Percentiles rank a stretch among this genome's conserved stretches.
Conservation (phyloP, 768 basidiomycete species). For the Hygrocybe coccinea region DNA sequence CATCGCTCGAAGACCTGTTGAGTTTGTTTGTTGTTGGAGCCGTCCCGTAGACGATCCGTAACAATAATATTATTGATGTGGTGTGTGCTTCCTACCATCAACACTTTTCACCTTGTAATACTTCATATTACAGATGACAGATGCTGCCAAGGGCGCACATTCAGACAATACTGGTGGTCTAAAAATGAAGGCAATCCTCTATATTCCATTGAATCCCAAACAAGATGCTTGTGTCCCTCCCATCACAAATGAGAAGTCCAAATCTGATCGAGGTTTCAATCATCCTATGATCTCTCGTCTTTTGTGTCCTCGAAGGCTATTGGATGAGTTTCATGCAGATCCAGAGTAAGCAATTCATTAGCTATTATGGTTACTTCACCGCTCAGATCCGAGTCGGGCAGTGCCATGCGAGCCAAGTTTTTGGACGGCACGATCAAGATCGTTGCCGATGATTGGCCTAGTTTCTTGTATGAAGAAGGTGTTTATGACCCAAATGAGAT, state of each 20-base stretch:
- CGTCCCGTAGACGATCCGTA: no score
- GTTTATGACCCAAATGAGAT: slow-evolving; percentile 2
- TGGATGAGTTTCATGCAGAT: slow-evolving; percentile 10
- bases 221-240: slow-evolving; percentile 12
- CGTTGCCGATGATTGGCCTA: not conserved
- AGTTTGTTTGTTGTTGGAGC: no score
- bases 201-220: not conserved
- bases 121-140: not conserved
- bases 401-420: not conserved
- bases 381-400: not conserved
- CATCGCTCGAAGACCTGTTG: no score
- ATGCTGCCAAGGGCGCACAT: not conserved
- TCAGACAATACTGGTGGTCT: not conserved
- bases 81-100: not conserved
- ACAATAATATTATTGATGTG: not conserved
- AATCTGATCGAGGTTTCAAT: slow-evolving; percentile 14
- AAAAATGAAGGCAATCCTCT: not conserved
- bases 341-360: not conserved
- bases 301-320: slow-evolving; percentile 19
- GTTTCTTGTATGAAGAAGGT: slow-evolving; percentile 1
- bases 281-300: slow-evolving; percentile 26
- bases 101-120: not conserved
- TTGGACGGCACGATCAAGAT: slow-evolving; percentile 2
- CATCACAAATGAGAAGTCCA: slow-evolving; percentile 9
- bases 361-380: not conserved